Base-by-base conservation (phyloP, 768 basidiomycete genomes). In the Cyathus striatus region DNA sequence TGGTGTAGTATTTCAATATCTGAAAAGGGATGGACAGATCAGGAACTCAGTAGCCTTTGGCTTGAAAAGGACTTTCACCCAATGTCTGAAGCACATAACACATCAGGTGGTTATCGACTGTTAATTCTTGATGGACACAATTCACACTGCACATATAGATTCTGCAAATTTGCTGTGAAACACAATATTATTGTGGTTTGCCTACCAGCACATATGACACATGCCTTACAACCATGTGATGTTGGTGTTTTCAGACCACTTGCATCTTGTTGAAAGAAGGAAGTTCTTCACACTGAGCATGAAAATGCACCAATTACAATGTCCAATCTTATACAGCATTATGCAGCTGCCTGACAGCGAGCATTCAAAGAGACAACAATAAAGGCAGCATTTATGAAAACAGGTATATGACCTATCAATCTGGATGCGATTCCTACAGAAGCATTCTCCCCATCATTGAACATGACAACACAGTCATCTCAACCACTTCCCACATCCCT, bases 11-110 rank as follows among this genome's bases (percentile, higher is more conserved):
- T 70, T 42, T 56, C 56, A 2, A 24, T 45, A 23, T 66, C 66
- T 3, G 54, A 50, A 16, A 68, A 65, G 32, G 62, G 69, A 2
- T 70, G 69, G 68, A 69, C 62, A 5, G 61, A 65, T 49, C 46
- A 65, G 6, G 60, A 68, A 14, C 49, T 67, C 6, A 63, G 65
- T 14, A 13, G 40, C 1, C 35, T 52, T 23, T 70, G 64, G 68
- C 38, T 70, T 3, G 42, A 59, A 40, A 40, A 55, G n/a, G 63
- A 62, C 33, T 71, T 69, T 45, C 50, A 63, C 1, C 62, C 60
- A 2, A 30, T 42, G 12, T 61, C 53, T 5, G 38, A 35, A n/a
- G 49, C 38, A 32, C 38, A 35, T 16, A 53, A 55, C 20, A 42
- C 38, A 3, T 41, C 47, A 12, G 44, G 36, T 32, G 49, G 50